These are phyloP conservation scores for Datura wrightii DNA, from an alignment of 257 asterid genomes.

Conservation along the genomic window DNA sequence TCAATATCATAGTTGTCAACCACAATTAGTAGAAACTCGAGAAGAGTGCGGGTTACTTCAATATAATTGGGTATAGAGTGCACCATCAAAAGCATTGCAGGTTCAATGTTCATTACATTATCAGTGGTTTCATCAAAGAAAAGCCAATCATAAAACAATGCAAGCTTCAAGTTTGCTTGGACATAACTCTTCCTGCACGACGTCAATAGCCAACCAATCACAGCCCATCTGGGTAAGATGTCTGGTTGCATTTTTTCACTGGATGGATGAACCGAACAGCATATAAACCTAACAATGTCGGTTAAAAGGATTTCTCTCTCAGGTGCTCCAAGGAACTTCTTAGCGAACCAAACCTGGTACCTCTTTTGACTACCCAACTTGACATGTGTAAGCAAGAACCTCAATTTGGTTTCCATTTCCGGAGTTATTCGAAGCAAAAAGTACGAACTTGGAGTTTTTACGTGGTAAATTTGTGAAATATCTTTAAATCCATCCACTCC, in stretches of 20 bases:
- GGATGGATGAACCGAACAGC: conserved; percentile 79
- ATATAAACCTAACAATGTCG: conserved; percentile 82
- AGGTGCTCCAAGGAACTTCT: conserved; percentile 59
- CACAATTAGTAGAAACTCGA: conserved; percentile 68
- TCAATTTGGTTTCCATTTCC: conserved; percentile 83
- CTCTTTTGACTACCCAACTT: conserved; percentile 71
- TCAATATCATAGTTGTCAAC: conserved; percentile 71
- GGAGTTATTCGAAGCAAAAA: conserved; percentile 79
- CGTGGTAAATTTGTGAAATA: conserved; percentile 56
- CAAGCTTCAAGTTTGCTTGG: conserved; percentile 81
- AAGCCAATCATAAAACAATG: conserved; percentile 88
- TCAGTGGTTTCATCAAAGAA: conserved; percentile 74
- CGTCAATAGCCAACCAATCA: conserved; percentile 75
- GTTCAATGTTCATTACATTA: conserved; percentile 76
- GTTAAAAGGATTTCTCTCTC: conserved; percentile 55
- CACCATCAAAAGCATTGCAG: conserved; percentile 72
- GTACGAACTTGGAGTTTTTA: conserved; percentile 63
- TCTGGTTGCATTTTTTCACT: conserved; percentile 64
- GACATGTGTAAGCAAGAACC: conserved; percentile 74
- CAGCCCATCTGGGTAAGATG: conserved; percentile 80
- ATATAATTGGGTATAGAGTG: conserved; percentile 66
- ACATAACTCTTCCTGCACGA: conserved; percentile 55
- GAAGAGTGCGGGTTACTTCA: conserved; percentile 74
- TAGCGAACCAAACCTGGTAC: conserved; percentile 75
- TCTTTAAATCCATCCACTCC: conserved; percentile 53